Base-by-base conservation (phyloP, 2,329 filamentous ascomycete species). In the Aspergillus sp. region DNA sequence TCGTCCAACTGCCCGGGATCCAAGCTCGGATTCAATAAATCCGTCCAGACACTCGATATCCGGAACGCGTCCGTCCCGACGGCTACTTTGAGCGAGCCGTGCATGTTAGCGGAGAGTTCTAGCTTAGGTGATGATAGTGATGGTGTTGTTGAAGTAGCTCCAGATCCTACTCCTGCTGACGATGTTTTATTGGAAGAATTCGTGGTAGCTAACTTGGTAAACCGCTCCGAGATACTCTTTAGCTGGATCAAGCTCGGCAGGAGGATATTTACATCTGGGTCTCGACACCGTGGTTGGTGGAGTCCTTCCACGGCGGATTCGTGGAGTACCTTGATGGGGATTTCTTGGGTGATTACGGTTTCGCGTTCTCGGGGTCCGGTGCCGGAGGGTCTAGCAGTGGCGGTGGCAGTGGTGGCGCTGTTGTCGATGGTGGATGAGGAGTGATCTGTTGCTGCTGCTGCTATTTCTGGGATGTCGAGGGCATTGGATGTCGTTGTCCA, bases 241-340 rank as follows among this genome's bases (percentile, higher is more conserved):
- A 99, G 83, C 72, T 97, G 93, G 45, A 92, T 82, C 4, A 99
- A 81, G 5, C 91, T 89, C 0, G 95, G 95, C 3, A 99, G 84
- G 57, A 92, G 88, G 71, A 99, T 96, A 77, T 98, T 91, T 2
- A 97, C 93, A 70, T 98, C 95, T 41, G 94, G 92, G 69, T 97
- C 92, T 61, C 91, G 89, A 61, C 93, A 92, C 62, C 89, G 88
- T 13, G 95, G 95, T 79, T 99, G 94, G 79, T 96, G 92, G 63
- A 98, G 88, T n/a, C 88, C 90, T 70, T 95, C 91, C n/a, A 98
- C 92, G 0, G 87, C 89, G 55, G 90, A 87, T 2, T 91, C 88
- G 60, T 91, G 88, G 9, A 99, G 85, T 1, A 99, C 92, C 17
- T 93, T 89, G 47, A 98, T 90, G n/a, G 95, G 95, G 41, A 99